A percentile compares a stretch with the other conserved stretches of the same genome.
phyloP scores from a whole-genome alignment of 2,329 filamentous ascomycete genomes.

The Talaromyces sp. region DNA sequence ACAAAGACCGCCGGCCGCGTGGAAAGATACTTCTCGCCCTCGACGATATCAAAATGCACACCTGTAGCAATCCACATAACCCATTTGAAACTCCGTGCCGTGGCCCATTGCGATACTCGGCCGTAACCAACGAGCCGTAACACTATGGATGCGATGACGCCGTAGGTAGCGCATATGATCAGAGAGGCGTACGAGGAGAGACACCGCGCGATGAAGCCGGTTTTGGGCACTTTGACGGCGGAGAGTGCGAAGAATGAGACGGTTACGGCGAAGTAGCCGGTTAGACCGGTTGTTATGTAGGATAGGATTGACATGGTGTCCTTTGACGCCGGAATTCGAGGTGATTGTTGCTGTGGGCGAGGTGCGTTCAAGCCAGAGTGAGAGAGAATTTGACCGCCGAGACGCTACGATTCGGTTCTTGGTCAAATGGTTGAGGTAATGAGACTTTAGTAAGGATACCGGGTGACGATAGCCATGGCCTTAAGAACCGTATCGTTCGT shows the following conservation, averaged over 20 bases:
- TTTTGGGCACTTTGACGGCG: conserved; percentile 39
- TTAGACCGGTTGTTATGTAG: conserved; percentile 56
- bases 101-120: conserved; percentile 80
- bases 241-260: conserved; percentile 46
- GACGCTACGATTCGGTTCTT: neutral
- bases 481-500: neutral
- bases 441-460: neutral
- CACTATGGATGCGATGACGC: conserved; percentile 68
- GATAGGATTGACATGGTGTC: conserved; percentile 60
- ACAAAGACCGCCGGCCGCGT: conserved; percentile 84
- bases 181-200: conserved; percentile 47
- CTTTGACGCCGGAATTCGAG: no score
- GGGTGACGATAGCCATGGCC: neutral
- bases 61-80: conserved; percentile 72
- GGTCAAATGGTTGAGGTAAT: neutral
- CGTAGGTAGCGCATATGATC: conserved; percentile 61
- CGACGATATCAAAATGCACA: conserved; percentile 68
- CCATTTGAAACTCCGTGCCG: conserved; percentile 74
- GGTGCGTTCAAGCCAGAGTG: neutral
- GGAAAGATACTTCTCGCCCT: conserved; percentile 62
- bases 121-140: conserved; percentile 70
- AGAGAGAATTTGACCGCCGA: neutral
- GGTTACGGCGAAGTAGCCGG: conserved; percentile 62
- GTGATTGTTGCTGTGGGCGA: no score
- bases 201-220: conserved; percentile 47